phyloP scores from a whole-genome alignment of 345 rosid species.

The Laguncularia racemosa region DNA sequence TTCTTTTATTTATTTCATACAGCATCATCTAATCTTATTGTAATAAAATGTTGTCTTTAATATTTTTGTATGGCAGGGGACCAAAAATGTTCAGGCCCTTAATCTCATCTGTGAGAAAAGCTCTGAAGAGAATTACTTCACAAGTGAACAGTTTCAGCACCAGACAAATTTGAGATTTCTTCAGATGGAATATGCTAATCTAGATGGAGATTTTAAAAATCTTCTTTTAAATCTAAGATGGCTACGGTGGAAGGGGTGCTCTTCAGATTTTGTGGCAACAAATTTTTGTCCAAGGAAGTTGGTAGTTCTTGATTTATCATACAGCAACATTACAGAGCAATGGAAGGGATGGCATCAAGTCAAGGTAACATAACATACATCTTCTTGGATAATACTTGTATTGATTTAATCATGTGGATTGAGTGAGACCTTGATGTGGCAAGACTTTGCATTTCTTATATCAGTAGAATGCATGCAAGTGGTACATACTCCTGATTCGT shows the following conservation, averaged over 20 bases:
- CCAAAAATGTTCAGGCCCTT: no score
- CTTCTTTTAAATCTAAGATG: background rate
- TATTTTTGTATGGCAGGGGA: no score
- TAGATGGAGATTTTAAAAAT: constrained; percentile 1
- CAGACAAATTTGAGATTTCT: constrained; percentile 4
- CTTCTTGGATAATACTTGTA: background rate
- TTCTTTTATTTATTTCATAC: no score
- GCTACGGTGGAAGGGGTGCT: background rate
- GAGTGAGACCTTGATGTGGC: no score
- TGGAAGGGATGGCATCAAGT: constrained; percentile 6
- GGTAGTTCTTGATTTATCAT: constrained; percentile 2
- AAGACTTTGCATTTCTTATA: no score
- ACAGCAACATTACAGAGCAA: background rate
- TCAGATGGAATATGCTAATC: background rate
- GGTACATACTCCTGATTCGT: no score
- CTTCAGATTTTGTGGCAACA: background rate
- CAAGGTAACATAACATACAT: background rate
- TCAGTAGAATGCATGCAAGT: no score
- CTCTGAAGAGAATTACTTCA: background rate
- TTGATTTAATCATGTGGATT: background rate
- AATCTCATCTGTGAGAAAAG: no score
- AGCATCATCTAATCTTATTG: no score
- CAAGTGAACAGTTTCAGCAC: background rate
- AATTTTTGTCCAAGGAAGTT: background rate
- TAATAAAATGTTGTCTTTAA: no score